phyloP scores from a whole-genome alignment of 169 alveolate genomes.

The Ichthyophthirius multifiliis region DNA sequence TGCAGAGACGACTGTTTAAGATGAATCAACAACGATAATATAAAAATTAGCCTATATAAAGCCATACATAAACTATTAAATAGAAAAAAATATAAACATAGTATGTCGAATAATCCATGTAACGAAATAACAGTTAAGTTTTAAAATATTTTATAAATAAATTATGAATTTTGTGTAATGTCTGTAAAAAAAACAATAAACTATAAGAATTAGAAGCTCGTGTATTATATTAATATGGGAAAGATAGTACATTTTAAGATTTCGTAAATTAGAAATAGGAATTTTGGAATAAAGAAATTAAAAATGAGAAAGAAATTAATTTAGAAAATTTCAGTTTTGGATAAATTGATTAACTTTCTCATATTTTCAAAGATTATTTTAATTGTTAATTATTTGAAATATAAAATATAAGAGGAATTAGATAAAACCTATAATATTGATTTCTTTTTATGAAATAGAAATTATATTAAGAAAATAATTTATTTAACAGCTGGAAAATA shows the following conservation, averaged over 20 bases:
- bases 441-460: not conserved
- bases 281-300: not conserved
- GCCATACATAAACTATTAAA: conserved; percentile 12
- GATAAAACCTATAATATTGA: no score
- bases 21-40: conserved; percentile 55
- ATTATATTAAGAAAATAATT: not conserved
- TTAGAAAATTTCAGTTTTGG: not conserved
- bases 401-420: not conserved
- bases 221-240: conserved; percentile 9
- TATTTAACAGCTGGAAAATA: conserved; percentile 22
- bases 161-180: conserved; percentile 32
- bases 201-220: conserved; percentile 22
- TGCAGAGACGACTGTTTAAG: conserved; percentile 42
- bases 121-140: no score
- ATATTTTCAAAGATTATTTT: not conserved
- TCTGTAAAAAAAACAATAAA: conserved; percentile 18
- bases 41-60: conserved; percentile 40
- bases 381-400: not conserved
- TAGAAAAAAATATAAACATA: conserved; percentile 25
- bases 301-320: not conserved
- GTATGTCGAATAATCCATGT: conserved; percentile 38
- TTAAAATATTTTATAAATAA: no score
- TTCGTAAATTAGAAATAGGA: not conserved
- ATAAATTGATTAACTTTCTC: not conserved
- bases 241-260: not conserved